Evolutionary conservation across 352 stramenopile species (phyloP).

Genomic region (Pythium dissotocum): DNA sequence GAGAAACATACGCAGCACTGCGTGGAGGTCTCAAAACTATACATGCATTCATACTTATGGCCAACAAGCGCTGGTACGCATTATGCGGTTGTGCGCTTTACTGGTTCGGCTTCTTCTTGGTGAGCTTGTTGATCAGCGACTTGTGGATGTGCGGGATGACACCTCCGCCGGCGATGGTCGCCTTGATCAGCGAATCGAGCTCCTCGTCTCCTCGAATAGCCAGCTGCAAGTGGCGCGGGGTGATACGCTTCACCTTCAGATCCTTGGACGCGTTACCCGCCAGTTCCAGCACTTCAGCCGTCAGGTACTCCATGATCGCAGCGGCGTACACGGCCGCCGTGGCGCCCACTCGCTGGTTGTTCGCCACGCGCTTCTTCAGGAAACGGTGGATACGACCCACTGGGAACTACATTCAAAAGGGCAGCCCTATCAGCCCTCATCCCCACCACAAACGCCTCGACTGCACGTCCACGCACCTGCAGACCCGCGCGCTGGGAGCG

Average conservation of each 20-base stretch:
- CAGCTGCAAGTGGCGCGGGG: conserved; percentile 98
- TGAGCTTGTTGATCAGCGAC: conserved; percentile 99
- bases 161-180: conserved; percentile 99
- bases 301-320: conserved; percentile 99
- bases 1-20: neutral
- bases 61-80: conserved; percentile 2
- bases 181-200: conserved; percentile 99
- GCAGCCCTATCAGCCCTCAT: neutral
- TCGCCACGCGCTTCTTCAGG: conserved; percentile 98
- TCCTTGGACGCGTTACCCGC: conserved; percentile 98
- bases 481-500: conserved; percentile 97
- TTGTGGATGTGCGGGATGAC: conserved; percentile 99
- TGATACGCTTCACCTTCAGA: conserved; percentile 98
- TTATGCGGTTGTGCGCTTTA: conserved; percentile 25
- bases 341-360: conserved; percentile 98
- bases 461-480: conserved; percentile 65
- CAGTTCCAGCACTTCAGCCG: conserved; percentile 99
- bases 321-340: conserved; percentile 99
- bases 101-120: conserved; percentile 85
- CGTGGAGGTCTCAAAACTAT: conserved; percentile 1
- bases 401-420: conserved; percentile 89
- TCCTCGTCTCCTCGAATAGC: conserved; percentile 99
- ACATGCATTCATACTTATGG: conserved; percentile 23
- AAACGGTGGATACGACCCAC: conserved; percentile 99
- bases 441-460: neutral